Base-by-base conservation (phyloP, 2,329 filamentous ascomycete species). In the Herpotrichia juniperi region DNA sequence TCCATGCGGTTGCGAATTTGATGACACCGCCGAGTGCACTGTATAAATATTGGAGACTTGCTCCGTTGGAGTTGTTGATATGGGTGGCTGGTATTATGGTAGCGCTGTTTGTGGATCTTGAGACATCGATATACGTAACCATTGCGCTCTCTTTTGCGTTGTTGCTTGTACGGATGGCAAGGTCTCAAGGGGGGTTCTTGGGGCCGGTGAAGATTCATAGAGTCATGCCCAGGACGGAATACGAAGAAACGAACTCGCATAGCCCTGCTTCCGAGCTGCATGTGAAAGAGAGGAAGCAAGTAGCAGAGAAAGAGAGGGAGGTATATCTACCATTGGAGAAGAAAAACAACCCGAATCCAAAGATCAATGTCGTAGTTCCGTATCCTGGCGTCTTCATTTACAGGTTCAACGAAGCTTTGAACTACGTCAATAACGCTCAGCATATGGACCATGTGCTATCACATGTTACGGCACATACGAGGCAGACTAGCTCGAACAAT, bases 41-140 rank as follows among this genome's bases (percentile, higher is more conserved):
- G 12, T 94, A 96, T 72, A 89, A 93, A 67, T 97, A 96, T 76
- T 97, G 93, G 92, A 84, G 86, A 32, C 88, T 96, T 11, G 93
- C 91, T 0, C 93, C 93, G 0, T 72, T 96, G 1, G 93, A 97
- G 69, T 87, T 94, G 1, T 64, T 94, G 48, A 91, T 97, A 68
- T 97, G 96, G 81, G 91, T 96, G 63, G 83, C 89, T 16, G 93
- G 93, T 71, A 91, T 97, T 1, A 74, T 96, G 40, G 88, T 96
- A 50, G 96, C 91, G 0, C 75, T 97, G 45, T 96, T 97, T 76
- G 81, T 84, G 3, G 84, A 82, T 16, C 96, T 97, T 55, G 93
- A 97, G 71, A 86, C 89, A 62, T 93, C 93, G 14, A 90, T 97
- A 57, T 97, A 97, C 76, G 83, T 86, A 24, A 96, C 91, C 0